Evolutionary conservation across 495 filamentous ascomycete species (phyloP).

Genomic region (Penicillium psychrofluorescens): DNA sequence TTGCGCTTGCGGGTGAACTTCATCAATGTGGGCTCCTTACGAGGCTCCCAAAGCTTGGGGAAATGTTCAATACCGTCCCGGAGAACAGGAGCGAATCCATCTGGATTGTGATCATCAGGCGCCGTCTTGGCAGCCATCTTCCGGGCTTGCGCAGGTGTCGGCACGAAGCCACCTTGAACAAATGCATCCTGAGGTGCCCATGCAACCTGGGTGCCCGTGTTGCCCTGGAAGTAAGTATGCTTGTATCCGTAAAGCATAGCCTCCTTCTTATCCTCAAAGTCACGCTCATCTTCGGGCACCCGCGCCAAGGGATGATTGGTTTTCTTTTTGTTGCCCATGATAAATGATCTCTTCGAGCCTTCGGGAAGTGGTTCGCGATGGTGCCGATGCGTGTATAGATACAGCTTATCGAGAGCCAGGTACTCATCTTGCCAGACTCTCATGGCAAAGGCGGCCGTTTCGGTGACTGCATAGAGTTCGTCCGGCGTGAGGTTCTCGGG

Average conservation of each 20-base stretch:
- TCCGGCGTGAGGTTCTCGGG: conserved; percentile 29
- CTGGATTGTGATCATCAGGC: conserved; percentile 29
- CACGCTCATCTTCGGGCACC: conserved; percentile 9
- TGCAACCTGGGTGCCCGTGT: conserved; percentile 2
- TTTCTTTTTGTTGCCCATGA: conserved; percentile 13
- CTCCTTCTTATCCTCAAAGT: conserved; percentile 37
- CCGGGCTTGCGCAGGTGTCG: conserved; percentile 31
- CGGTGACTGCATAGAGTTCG: conserved; percentile 46
- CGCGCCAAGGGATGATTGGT: conserved; percentile 10
- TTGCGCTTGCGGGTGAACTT: conserved; percentile 41
- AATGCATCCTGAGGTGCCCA: conserved; percentile 34
- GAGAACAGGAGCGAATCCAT: conserved; percentile 27
- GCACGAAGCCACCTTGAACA: conserved; percentile 36
- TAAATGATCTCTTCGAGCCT: conserved; percentile 11
- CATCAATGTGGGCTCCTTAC: conserved; percentile 45
- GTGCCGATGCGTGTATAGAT: conserved; percentile 41
- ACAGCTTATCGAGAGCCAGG: conserved; percentile 48
- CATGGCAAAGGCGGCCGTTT: conserved; percentile 46
- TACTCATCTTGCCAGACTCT: conserved; percentile 59
- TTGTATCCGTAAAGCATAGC: conserved; percentile 38
- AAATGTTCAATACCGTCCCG: conserved; percentile 28
- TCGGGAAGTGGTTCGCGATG: conserved; percentile 5
- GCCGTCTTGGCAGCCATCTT: conserved; percentile 31
- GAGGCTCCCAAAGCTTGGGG: conserved; percentile 39
- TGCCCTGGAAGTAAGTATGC: conserved; percentile 13